Conservation (phyloP, 1,284 basidiomycete species). For the Blastosporella zonata region DNA sequence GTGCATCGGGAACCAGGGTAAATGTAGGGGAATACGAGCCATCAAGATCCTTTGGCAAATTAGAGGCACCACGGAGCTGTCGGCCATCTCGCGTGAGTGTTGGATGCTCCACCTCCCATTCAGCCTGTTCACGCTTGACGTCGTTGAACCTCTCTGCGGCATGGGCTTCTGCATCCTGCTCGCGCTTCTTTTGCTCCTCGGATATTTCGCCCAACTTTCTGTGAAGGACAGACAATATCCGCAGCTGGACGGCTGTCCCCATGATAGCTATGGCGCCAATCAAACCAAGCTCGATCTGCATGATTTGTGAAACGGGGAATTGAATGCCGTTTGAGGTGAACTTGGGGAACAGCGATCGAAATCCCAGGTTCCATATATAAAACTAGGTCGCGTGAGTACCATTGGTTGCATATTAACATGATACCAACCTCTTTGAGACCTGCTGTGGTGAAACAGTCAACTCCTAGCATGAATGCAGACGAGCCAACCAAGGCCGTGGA, state of each 20-base stretch:
- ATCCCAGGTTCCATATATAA: slow-evolving; percentile 93
- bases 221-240: slow-evolving; percentile 77
- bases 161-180: slow-evolving; percentile 72
- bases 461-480: slow-evolving; percentile 89
- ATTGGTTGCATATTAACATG: slow-evolving; percentile 6
- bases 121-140: slow-evolving; percentile 68
- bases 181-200: slow-evolving; percentile 69
- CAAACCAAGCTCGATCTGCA: slow-evolving; percentile 92
- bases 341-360: slow-evolving; percentile 74
- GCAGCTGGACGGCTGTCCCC: slow-evolving; percentile 88
- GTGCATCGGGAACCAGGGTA: slow-evolving; percentile 49
- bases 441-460: slow-evolving; percentile 91
- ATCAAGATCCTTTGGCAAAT: slow-evolving; percentile 54
- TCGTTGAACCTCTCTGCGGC: slow-evolving; percentile 72
- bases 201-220: slow-evolving; percentile 77
- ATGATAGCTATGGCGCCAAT: slow-evolving; percentile 78
- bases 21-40: slow-evolving; percentile 49
- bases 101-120: slow-evolving; percentile 87
- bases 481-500: slow-evolving; percentile 88
- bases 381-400: slow-evolving; percentile 50
- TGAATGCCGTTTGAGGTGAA: slow-evolving; percentile 63
- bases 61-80: slow-evolving; percentile 56
- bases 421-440: slow-evolving; percentile 82
- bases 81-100: slow-evolving; percentile 56
- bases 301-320: slow-evolving; percentile 85